Percentiles rank a stretch among this genome's conserved stretches.
Evolutionary conservation across 352 stramenopile genomes (phyloP).

Genomic region (Pythium apleroticum): DNA sequence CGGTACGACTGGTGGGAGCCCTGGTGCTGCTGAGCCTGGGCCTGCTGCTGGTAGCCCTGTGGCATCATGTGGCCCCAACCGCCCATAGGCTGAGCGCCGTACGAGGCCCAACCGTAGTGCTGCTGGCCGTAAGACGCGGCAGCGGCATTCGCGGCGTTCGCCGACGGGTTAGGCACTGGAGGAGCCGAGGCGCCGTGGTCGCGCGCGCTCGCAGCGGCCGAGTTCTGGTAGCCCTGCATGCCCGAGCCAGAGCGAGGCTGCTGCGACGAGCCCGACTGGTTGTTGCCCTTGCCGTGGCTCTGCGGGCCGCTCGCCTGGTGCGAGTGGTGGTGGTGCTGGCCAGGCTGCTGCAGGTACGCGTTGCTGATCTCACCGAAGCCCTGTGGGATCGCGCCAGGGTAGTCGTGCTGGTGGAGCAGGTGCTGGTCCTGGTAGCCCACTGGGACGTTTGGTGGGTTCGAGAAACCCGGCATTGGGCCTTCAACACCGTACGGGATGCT

Average conservation of each 20-base stretch:
- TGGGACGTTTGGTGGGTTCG: slow-evolving; percentile 72
- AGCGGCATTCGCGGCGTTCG: slow-evolving; percentile 27
- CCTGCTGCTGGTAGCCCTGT: slow-evolving; percentile 80
- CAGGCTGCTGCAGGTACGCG: slow-evolving; percentile 68
- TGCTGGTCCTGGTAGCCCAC: slow-evolving; percentile 84
- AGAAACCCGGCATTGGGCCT: slow-evolving; percentile 76
- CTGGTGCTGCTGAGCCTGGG: slow-evolving; percentile 42
- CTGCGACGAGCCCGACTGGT: slow-evolving; percentile 37
- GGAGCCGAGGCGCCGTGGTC: slow-evolving; percentile 64
- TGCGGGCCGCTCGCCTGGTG: slow-evolving; percentile 54
- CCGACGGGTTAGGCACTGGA: slow-evolving; percentile 53
- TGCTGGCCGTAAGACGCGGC: slow-evolving; percentile 56
- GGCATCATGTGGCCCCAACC: slow-evolving; percentile 84
- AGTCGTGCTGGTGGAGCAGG: slow-evolving; percentile 83
- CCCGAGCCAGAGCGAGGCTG: slow-evolving; percentile 63
- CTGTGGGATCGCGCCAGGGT: slow-evolving; percentile 67
- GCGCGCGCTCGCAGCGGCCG: slow-evolving; percentile 28
- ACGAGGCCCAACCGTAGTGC: slow-evolving; percentile 75
- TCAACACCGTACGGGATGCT: slow-evolving; percentile 85
- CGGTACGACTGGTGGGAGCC: slow-evolving; percentile 75
- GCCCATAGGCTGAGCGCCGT: slow-evolving; percentile 70
- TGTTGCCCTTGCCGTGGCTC: slow-evolving; percentile 63
- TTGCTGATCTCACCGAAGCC: slow-evolving; percentile 84
- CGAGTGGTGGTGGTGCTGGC: slow-evolving; percentile 39
- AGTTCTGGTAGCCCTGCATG: slow-evolving; percentile 62